Evolutionary conservation across 768 basidiomycete genomes (phyloP).

Genomic region (Termitomyces sp.): DNA sequence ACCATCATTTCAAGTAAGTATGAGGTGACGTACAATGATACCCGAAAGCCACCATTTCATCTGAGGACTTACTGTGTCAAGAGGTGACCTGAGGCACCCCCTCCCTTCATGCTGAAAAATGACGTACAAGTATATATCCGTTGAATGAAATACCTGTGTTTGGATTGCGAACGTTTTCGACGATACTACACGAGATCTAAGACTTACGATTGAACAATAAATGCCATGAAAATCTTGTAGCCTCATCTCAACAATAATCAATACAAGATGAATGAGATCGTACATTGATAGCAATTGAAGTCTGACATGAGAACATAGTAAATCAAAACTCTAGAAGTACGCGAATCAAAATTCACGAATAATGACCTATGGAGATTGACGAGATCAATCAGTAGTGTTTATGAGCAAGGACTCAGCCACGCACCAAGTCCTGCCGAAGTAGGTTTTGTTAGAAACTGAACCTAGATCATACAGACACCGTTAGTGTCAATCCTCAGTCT

Average conservation of each 20-base stretch:
- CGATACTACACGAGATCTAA: not conserved
- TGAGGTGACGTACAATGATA: constrained; percentile 22
- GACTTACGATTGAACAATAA: constrained; percentile 36
- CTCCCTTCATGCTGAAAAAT: not conserved
- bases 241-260: not conserved
- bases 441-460: too few species aligned
- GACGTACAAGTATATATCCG: constrained; percentile 33
- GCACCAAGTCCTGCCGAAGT: constrained; percentile 30
- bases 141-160: constrained; percentile 32
- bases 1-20: not conserved
- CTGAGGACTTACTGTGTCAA: constrained; percentile 27
- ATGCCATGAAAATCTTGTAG: constrained; percentile 32
- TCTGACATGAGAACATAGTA: constrained; percentile 14
- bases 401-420: constrained; percentile 3
- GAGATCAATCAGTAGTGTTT: too few species aligned
- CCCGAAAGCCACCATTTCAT: constrained; percentile 31
- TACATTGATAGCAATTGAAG: constrained; percentile 35
- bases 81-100: not conserved
- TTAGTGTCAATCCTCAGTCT: too few species aligned
- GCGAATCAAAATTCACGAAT: constrained; percentile 22
- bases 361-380: constrained; percentile 23
- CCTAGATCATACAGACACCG: too few species aligned
- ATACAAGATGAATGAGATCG: not conserved
- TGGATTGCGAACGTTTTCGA: not conserved
- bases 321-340: not conserved